Percentiles rank a stretch among this genome's conserved stretches.
phyloP scores from a whole-genome alignment of 495 filamentous ascomycete species.

The Talaromyces borbonicus region DNA sequence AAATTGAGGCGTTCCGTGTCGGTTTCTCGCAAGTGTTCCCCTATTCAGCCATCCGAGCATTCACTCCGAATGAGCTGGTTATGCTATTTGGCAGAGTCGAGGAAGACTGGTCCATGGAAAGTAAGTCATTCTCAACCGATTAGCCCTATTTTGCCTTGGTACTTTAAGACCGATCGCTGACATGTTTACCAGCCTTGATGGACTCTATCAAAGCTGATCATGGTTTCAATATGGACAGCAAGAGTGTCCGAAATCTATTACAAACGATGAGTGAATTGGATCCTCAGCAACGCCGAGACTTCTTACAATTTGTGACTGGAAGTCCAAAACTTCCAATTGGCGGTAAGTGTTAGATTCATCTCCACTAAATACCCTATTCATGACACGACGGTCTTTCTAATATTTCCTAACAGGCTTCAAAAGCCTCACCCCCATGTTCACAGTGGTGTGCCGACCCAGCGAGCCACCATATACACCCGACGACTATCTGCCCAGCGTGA shows the following conservation, averaged over 20 bases:
- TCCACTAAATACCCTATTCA: background rate
- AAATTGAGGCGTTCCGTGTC: slow-evolving; percentile 81
- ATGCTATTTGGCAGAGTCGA: slow-evolving; percentile 91
- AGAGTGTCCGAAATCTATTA: slow-evolving; percentile 86
- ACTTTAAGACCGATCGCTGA: slow-evolving; percentile 10
- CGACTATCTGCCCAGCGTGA: slow-evolving; percentile 95
- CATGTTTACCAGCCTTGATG: slow-evolving; percentile 60
- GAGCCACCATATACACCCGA: slow-evolving; percentile 91
- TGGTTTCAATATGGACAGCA: slow-evolving; percentile 98
- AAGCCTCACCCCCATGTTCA: slow-evolving; percentile 93
- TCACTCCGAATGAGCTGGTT: slow-evolving; percentile 94
- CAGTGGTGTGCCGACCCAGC: slow-evolving; percentile 95
- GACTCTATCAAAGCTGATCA: slow-evolving; percentile 99
- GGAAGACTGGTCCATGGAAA: slow-evolving; percentile 97
- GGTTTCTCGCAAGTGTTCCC: slow-evolving; percentile 98
- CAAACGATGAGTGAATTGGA: slow-evolving; percentile 90
- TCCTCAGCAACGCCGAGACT: slow-evolving; percentile 71
- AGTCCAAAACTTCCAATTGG: slow-evolving; percentile 98
- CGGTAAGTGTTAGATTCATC: slow-evolving; percentile 46
- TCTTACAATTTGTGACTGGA: slow-evolving; percentile 96
- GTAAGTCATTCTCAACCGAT: slow-evolving; percentile 40
- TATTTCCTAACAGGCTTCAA: slow-evolving; percentile 71
- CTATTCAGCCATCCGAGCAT: slow-evolving; percentile 82
- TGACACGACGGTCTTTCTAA: slow-evolving; percentile 12
- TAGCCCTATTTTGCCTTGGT: slow-evolving; percentile 9